These are phyloP conservation scores for Nakazawaea populi DNA, from an alignment of 805 yeast species.

Conservation along the genomic window DNA sequence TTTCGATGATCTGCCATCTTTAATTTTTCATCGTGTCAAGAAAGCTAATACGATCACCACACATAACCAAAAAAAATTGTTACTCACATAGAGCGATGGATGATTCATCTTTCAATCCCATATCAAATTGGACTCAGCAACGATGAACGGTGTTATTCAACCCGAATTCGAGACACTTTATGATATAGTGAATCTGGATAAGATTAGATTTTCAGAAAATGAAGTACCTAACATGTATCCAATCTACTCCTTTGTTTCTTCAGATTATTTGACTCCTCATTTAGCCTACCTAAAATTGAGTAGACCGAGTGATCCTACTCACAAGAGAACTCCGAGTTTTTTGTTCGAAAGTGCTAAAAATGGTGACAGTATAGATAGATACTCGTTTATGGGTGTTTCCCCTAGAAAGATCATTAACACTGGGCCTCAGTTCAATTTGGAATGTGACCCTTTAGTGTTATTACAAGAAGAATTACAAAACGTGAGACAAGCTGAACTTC, in stretches of 20 bases:
- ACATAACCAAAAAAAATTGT: not conserved
- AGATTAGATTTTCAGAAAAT: conserved; percentile 17
- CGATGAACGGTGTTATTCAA: conserved; percentile 29
- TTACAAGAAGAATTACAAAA: conserved; percentile 69
- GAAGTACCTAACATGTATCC: conserved; percentile 68
- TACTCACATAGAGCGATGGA: not conserved
- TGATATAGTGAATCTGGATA: conserved; percentile 32
- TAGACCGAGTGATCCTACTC: conserved; percentile 47
- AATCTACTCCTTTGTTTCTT: conserved; percentile 64
- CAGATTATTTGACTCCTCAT: conserved; percentile 83
- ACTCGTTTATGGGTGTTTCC: conserved; percentile 82
- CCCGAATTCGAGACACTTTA: conserved; percentile 44
- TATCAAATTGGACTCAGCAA: not conserved
- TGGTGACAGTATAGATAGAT: conserved; percentile 86
- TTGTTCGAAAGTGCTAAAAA: conserved; percentile 84
- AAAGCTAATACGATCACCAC: not conserved
- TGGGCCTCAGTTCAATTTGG: conserved; percentile 59
- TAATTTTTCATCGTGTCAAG: not conserved
- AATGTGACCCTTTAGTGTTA: conserved; percentile 73
- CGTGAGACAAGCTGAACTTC: conserved; percentile 66
- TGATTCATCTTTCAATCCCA: no score
- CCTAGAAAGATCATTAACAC: conserved; percentile 83
- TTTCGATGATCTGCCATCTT: not conserved
- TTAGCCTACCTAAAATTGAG: conserved; percentile 84
- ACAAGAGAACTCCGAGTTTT: conserved; percentile 59